phyloP scores from a whole-genome alignment of 2,329 filamentous ascomycete species.

The Scleromitrula shiraiana region DNA sequence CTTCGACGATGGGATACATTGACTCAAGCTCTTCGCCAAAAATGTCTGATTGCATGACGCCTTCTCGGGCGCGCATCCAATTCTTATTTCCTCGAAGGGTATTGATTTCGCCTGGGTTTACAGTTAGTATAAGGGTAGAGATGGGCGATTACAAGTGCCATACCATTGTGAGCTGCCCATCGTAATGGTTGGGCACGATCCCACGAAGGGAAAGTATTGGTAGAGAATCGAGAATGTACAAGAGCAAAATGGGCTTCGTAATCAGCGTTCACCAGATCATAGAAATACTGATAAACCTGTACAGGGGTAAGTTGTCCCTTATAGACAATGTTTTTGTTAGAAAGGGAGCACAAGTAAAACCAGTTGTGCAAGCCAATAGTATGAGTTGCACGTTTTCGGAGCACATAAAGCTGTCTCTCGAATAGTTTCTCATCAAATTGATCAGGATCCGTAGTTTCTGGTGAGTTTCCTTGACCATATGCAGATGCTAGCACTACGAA shows the following conservation, averaged over 20 bases:
- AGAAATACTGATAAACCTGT: constrained; percentile 97
- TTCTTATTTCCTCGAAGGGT: constrained; percentile 97
- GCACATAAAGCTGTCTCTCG: constrained; percentile 86
- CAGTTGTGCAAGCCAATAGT: constrained; percentile 93
- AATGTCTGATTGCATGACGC: constrained; percentile 84
- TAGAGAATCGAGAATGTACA: constrained; percentile 95
- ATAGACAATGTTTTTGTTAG: constrained; percentile 97
- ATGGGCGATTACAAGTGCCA: constrained; percentile 22
- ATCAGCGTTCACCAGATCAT: constrained; percentile 92
- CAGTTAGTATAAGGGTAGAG: constrained; percentile 25
- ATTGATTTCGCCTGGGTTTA: constrained; percentile 69
- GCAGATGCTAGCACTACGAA: constrained; percentile 83
- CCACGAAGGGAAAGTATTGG: constrained; percentile 98
- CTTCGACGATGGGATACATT: constrained; percentile 91
- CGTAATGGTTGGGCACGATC: constrained; percentile 91
- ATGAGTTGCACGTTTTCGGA: constrained; percentile 92
- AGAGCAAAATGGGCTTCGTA: constrained; percentile 96
- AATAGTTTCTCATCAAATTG: constrained; percentile 79
- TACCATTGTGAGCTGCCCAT: constrained; percentile 95
- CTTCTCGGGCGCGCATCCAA: constrained; percentile 97
- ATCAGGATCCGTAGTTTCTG: constrained; percentile 68
- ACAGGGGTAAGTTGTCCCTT: constrained; percentile 92
- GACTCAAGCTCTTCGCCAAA: constrained; percentile 88
- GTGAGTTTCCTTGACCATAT: constrained; percentile 74
- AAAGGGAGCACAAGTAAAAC: constrained; percentile 96